A percentile compares a stretch with the other conserved stretches of the same genome.
Conservation (phyloP, 495 filamentous ascomycete species). For the Penicillium egyptiacum region DNA sequence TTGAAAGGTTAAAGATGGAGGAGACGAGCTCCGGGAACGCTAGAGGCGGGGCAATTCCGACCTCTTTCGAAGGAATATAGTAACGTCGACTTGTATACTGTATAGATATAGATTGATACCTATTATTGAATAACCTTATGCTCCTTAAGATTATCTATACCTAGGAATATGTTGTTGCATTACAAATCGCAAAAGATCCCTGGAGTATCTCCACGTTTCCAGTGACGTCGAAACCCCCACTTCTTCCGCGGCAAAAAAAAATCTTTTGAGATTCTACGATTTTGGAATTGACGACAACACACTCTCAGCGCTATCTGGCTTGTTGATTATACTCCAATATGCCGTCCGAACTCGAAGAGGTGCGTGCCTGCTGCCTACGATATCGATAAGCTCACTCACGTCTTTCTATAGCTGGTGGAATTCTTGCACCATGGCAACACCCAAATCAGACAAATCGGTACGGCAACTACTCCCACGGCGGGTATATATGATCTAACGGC, state of each 20-base stretch:
- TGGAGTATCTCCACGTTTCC: conserved; percentile 9
- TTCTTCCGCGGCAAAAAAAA: conserved; percentile 26
- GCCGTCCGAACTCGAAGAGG: conserved; percentile 83
- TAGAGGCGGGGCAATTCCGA: conserved; percentile 8
- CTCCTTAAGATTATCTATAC: too few relatives aligned
- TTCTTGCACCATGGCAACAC: conserved; percentile 90
- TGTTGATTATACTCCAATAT: conserved; percentile 44
- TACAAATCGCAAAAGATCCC: conserved; percentile 1
- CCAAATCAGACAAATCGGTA: conserved; percentile 75
- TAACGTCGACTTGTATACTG: not conserved
- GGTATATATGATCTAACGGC: conserved; percentile 6
- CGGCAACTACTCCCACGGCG: conserved; percentile 10
- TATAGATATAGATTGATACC: not conserved
- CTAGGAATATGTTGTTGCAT: not conserved
- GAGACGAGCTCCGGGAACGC: conserved; percentile 2
- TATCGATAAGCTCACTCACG: not conserved
- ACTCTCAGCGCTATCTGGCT: conserved; percentile 1
- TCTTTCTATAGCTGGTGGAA: conserved; percentile 69
- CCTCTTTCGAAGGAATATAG: not conserved
- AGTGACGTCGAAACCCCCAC: conserved; percentile 30
- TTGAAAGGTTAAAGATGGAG: not conserved
- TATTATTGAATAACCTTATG: not conserved
- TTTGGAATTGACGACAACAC: not conserved
- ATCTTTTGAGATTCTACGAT: conserved; percentile 5
- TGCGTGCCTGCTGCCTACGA: conserved; percentile 31